Evolutionary conservation across 768 basidiomycete genomes (phyloP), one percentile per base, ranked within the genome.

Genomic region (Auriscalpium orientale): DNA sequence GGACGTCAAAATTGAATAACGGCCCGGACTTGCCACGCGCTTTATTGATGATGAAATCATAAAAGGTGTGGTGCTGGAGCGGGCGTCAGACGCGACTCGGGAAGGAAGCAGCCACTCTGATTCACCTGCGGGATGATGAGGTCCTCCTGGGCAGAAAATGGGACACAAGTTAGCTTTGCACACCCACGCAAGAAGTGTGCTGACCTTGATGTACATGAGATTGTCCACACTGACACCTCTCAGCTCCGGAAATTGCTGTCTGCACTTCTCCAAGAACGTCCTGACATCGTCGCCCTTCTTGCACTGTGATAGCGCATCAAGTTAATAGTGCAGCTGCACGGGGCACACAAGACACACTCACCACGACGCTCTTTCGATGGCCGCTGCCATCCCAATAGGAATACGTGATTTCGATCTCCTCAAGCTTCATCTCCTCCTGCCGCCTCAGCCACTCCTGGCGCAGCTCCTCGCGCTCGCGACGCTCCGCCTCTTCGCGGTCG

Each of bases 381-480:
- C 97, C 97, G 65, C 89, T 93, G 11, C 97, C 97, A 68, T 99
- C 97, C 97, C 97, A 99, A 69, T 86, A 99, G 0, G 93, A 97
- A 67, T 98, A 99, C 0, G 87, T 87, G 55, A 99, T 79, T 70
- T 98, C 97, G 53, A 99, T 90, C 21, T 80, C 79, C 60, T 87
- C 87, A 28, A 72, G 65, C 67, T 87, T 86, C 54, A 87, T 79
- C 21, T 84, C 76, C 58, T 85, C 79, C 63, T 89, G 87, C 59
- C 77, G 77, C 61, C 71, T 74, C 36, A 98, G 75, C 94, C 95
- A 99, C 69, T 97, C 84, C 57, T 92, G 79, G 2, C 97, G 79
- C 43, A 99, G 76, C 50, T 88, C 80, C 68, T 99, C 97, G 40
- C 95, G 78, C 68, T 94, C 87, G 57, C 80, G 80, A 15, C 95